Base-by-base conservation (phyloP, 768 basidiomycete species). In the Pleurotus djamor region DNA sequence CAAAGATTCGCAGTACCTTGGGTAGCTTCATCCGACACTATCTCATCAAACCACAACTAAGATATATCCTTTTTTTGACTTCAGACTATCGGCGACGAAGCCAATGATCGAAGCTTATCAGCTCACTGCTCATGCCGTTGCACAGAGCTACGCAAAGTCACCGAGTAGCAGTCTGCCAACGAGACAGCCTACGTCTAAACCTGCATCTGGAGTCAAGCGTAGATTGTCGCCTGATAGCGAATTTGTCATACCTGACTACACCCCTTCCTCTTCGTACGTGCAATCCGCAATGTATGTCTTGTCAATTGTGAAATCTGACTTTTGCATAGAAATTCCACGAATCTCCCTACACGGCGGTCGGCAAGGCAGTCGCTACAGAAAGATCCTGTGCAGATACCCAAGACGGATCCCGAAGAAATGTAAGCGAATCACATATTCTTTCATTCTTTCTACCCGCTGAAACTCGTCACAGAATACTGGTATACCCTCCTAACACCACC, bases 401-500 rank as follows among this genome's bases (percentile, higher is more conserved):
- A 88, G 61, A 75, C 78, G 3, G 88, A 91, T 63, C 21, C 21
- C 21, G 21, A 28, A 28, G 87, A 91, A 77, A 73, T 90, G 89
- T 88, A 73, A 56, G 82, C 72, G 17, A 14, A 9, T 33, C 52
- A 43, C 49, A 33, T 21, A 60, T 47, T 50, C 58, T 5, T 36
- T 48, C 35, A 8, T 36, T 7, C 45, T 41, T 10, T 45, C 28
- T 28, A 17, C 33, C 56, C 56, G 35, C 41, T 56, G 28, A 52
- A 3, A 49, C 59, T 63, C 33, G 63, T n/a, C 60, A 4, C 60
- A 94, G 92, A n/a, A 79, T 93, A 28, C 69, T 94, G 49, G 83
- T 88, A 32, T 94, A 91, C 69, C 92, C 92, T 32, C 83, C 81
- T 47, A 80, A 81, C 14, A 80, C 83, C 3, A 80, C 83, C 13